phyloP scores from a whole-genome alignment of 2,329 filamentous ascomycete genomes.

The Colletotrichum sp. region DNA sequence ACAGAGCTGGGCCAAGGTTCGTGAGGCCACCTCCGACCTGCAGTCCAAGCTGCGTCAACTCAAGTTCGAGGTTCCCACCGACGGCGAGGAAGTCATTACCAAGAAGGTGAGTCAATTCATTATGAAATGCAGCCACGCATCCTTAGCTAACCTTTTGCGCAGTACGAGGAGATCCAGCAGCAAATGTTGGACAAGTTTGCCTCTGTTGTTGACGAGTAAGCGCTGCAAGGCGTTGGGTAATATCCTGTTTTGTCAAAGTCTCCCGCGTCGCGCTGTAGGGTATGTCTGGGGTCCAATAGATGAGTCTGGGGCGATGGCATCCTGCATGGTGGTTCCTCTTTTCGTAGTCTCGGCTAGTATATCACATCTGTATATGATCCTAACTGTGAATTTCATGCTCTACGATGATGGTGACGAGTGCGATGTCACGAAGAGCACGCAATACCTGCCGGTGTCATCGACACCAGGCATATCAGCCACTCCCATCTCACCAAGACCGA shows the following conservation, averaged over 20 bases:
- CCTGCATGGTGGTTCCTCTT: constrained; percentile 15
- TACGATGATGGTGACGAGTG: background rate
- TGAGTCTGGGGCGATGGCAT: constrained; percentile 9
- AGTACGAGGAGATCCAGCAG: constrained; percentile 94
- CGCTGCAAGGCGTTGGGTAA: background rate
- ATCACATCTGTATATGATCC: constrained; percentile 22
- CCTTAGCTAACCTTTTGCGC: constrained; percentile 41
- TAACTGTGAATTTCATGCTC: background rate
- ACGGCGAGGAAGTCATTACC: constrained; percentile 79
- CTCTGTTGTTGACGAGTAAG: constrained; percentile 91
- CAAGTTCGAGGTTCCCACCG: constrained; percentile 94
- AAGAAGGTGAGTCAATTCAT: constrained; percentile 78
- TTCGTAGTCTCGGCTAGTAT: constrained; percentile 19
- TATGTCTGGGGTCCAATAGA: constrained; percentile 14
- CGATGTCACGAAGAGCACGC: no score
- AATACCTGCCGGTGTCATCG: no score
- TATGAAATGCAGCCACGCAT: background rate
- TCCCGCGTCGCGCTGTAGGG: background rate
- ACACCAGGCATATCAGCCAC: no score
- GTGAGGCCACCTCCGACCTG: constrained; percentile 87
- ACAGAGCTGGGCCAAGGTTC: constrained; percentile 89
- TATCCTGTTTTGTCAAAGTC: constrained; percentile 7
- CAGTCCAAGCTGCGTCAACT: constrained; percentile 86
- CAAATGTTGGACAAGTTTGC: constrained; percentile 98
- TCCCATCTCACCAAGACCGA: no score